Percentiles rank a stretch among this genome's conserved stretches.
Conservation (phyloP, 805 yeast genomes). For the Candida xyloterini region DNA sequence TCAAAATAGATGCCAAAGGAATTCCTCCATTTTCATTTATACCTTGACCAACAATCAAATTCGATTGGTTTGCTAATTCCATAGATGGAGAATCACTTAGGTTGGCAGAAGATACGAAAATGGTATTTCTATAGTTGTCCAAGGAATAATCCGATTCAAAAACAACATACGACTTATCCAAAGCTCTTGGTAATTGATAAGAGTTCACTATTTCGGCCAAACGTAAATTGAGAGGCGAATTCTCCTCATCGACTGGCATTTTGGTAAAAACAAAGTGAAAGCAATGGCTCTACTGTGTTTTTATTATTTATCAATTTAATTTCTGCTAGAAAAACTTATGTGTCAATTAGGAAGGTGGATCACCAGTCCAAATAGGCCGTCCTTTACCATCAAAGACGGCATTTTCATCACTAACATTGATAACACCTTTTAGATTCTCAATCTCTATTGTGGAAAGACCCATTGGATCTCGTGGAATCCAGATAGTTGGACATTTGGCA, state of each 20-base stretch:
- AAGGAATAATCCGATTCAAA: conserved; percentile 18
- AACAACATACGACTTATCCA: conserved; percentile 17
- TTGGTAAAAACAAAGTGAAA: too few relatives aligned
- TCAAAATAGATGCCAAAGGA: conserved; percentile 30
- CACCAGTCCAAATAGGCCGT: conserved; percentile 44
- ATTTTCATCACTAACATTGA: conserved; percentile 66
- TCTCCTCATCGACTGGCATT: neutral
- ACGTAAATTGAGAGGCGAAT: conserved; percentile 11
- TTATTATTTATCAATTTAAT: neutral
- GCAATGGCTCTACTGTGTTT: neutral
- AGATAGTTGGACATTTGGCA: conserved; percentile 68
- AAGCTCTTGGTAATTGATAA: conserved; percentile 22
- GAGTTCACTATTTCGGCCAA: conserved; percentile 21
- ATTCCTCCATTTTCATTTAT: conserved; percentile 34
- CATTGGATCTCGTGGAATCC: conserved; percentile 90
- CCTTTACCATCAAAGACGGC: conserved; percentile 56
- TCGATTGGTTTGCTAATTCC: conserved; percentile 19
- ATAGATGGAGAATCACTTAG: conserved; percentile 20
- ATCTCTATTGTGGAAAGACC: conserved; percentile 71
- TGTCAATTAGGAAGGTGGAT: conserved; percentile 43
- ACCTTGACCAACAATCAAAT: conserved; percentile 33
- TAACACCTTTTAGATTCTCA: conserved; percentile 49
- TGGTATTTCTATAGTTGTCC: conserved; percentile 23
- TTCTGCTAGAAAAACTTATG: neutral
- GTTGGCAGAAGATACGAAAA: conserved; percentile 24